Evolutionary conservation across 345 rosid species (phyloP), one percentile per base, ranked within the genome.

Genomic region (Litchi chinensis): DNA sequence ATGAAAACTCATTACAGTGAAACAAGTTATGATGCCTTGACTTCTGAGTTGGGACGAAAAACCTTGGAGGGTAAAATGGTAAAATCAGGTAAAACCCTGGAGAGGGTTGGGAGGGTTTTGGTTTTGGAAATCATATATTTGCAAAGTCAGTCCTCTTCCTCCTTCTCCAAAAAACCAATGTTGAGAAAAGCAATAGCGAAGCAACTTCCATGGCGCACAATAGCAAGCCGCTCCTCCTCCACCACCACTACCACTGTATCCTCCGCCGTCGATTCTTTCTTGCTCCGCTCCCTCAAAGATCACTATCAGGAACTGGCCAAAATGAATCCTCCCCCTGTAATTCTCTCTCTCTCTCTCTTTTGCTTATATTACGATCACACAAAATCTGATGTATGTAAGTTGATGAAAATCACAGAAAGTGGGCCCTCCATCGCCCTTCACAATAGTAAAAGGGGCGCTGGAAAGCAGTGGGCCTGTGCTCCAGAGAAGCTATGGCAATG

Each of bases 261-360:
- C 40, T 80, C 93, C 39, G 93, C 92, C 68, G 91, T 95, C 8
- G 85, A 91, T 78, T 91, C 94, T 52, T 83, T 93, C 80, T 77
- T 95, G 76, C 94, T 93, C 59, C 98, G 98, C 68, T 92, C 98
- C 74, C 95, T 95, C 79, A 93, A 88, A 85, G 97, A 95, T n/a
- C 98, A 95, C 89, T 92, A 91, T 83, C 85, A 86, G 2, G 94
- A 95, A 86, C 91, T 89, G 79, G 88, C 95, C 82, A 92, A 87
- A 81, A 92, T 92, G 99, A 91, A 87, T 43, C 97, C 97, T 85
- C 99, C 99, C 71, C 99, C 98, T 15, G 98, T 95, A 83, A 77
- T 79, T 52, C 63, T 74, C 73, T 60, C 60, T 56, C 70, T 64
- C 73, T 59, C 15, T 71, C 24, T 18, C 21, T 54, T 24, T 1